Evolutionary conservation across 1,284 basidiomycete genomes (phyloP), one percentile per base, ranked within the genome.

Genomic region (Ustilago trichophora): DNA sequence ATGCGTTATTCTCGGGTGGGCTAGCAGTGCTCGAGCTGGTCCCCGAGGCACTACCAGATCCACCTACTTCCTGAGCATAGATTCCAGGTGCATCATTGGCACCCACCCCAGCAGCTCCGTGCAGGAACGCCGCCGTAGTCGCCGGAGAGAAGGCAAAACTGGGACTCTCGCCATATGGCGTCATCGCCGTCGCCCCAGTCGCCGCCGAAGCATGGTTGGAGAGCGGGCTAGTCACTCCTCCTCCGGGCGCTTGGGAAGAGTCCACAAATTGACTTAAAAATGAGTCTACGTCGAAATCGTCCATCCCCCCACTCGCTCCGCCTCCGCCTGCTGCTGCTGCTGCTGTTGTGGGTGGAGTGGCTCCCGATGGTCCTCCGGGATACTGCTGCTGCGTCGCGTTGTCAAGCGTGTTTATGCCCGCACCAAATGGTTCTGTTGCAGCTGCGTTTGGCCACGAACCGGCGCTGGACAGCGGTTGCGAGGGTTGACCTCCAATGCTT

Each of bases 261-360:
- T 76, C 70, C 21, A 74, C 72, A 35, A 76, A 76, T 47, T 76
- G 75, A 25, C 63, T 66, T 24, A 76, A 50, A 55, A 76, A 76
- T 18, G 70, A 71, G 45, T 76, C 75, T 10, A 76, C 63, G 49
- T 76, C 75, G 46, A 76, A 76, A n/a, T 76, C 75, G 11, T 62
- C 67, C 11, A 70, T 44, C 6, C 41, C 40, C 2, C 12, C 16
- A 22, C 13, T 38, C 16, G 26, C 41, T 9, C 25, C 29, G 3
- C 19, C 19, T 6, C 35, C 51, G 27, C 8, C 8, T 13, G 13
- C 13, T 12, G 34, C 44, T 1, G 13, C 41, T 16, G 36, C 27
- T 6, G 29, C 33, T 7, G 44, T 13, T 6, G 60, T 42, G 3
- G 63, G 59, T 6, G 59, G 59, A 1, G 59, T 63, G 2, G 44